Evolutionary conservation across 768 basidiomycete species (phyloP).

Genomic region (Rhodotorula babjevae): DNA sequence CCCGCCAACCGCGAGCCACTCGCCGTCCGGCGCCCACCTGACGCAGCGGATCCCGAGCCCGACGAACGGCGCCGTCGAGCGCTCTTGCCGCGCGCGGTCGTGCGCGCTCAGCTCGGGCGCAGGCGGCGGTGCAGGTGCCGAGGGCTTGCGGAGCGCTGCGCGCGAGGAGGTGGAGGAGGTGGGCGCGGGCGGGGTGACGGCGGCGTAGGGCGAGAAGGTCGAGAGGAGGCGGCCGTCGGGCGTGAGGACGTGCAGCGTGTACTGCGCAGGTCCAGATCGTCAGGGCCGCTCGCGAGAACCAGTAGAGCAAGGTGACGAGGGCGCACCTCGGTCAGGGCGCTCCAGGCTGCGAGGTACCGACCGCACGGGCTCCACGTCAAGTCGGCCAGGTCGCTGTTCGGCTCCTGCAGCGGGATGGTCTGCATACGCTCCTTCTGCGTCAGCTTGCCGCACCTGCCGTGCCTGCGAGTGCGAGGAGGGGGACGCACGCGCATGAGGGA

Average conservation of each 20-base stretch:
- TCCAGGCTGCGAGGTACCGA: constrained; percentile 47
- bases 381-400: constrained; percentile 45
- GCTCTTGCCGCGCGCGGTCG: background rate
- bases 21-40: constrained; percentile 33
- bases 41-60: constrained; percentile 41
- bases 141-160: background rate
- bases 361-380: constrained; percentile 48
- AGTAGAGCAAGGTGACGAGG: too few species aligned
- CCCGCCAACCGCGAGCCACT: constrained; percentile 40
- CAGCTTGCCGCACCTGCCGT: too few species aligned
- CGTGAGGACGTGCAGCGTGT: constrained; percentile 46
- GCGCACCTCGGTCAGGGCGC: constrained; percentile 45
- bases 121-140: background rate
- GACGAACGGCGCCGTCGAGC: constrained; percentile 16
- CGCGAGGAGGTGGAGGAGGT: background rate
- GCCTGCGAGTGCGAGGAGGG: too few species aligned
- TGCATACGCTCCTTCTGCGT: constrained; percentile 12
- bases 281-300: background rate
- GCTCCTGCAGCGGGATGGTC: constrained; percentile 47
- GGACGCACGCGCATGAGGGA: background rate
- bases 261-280: constrained; percentile 34
- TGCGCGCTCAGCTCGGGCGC: background rate
- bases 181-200: constrained; percentile 28
- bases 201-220: constrained; percentile 40
- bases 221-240: constrained; percentile 45